These are phyloP conservation scores for Neurospora terricola DNA, from an alignment of 495 filamentous ascomycete genomes.

Conservation along the genomic window DNA sequence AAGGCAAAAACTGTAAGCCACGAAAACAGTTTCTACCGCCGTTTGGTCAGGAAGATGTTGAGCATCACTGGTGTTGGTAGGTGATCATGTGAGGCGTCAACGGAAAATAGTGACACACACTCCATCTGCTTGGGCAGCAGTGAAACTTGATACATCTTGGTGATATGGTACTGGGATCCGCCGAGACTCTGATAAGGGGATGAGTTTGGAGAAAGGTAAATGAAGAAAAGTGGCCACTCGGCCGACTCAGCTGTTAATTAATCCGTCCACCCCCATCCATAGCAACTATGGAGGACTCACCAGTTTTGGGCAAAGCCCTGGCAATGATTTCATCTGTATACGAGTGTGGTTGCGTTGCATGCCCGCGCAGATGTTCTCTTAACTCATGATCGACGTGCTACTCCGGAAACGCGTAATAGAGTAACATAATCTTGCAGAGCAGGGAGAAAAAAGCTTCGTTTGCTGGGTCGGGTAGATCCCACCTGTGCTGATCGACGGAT, in stretches of 20 bases:
- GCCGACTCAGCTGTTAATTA: neutral
- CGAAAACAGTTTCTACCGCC: neutral
- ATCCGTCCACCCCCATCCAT: neutral
- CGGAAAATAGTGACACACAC: neutral
- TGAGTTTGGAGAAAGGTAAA: neutral
- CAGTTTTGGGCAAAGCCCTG: neutral
- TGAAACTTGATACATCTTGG: neutral
- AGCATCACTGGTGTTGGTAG: neutral
- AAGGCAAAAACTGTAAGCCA: neutral
- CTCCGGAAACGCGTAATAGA: neutral
- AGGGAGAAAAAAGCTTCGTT: neutral
- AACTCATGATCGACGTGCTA: neutral
- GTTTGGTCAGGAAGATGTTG: neutral
- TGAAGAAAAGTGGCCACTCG: neutral
- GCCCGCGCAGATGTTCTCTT: neutral
- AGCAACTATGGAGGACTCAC: neutral
- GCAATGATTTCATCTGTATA: neutral
- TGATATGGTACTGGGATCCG: neutral
- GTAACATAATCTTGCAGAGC: neutral
- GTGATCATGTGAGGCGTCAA: neutral
- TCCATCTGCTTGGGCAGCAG: neutral
- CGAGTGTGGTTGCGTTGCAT: neutral
- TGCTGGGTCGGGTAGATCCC: neutral
- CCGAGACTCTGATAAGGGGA: neutral
- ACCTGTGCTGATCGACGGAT: neutral